Conservation (phyloP, 768 basidiomycete genomes). For the Rhizopogon roseolus region DNA sequence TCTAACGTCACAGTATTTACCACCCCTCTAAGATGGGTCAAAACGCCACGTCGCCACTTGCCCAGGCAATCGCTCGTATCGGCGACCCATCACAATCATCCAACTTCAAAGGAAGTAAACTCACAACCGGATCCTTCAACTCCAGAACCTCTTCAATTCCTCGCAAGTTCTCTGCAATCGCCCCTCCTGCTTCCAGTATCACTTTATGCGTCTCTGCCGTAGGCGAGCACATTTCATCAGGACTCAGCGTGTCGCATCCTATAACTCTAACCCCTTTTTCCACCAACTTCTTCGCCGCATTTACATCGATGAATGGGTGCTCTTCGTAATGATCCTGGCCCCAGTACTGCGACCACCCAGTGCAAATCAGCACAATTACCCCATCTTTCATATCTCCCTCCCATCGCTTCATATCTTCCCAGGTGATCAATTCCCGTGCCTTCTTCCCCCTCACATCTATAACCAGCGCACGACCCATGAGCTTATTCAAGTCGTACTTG, state of each 20-base stretch:
- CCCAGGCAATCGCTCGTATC: conserved; percentile 56
- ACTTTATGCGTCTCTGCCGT: conserved; percentile 49
- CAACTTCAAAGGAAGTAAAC: conserved; percentile 53
- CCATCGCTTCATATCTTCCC: conserved; percentile 42
- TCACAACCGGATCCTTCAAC: conserved; percentile 37
- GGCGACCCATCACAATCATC: conserved; percentile 63
- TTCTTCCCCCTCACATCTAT: conserved; percentile 45
- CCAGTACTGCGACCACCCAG: conserved; percentile 62
- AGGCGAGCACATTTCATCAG: conserved; percentile 46
- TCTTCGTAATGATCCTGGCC: conserved; percentile 41
- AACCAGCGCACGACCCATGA: conserved; percentile 49
- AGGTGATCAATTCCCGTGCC: conserved; percentile 45
- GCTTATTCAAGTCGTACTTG: conserved; percentile 44
- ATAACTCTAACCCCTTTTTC: conserved; percentile 49
- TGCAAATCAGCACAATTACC: conserved; percentile 49
- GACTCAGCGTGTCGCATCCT: conserved; percentile 59
- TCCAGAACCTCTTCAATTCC: conserved; percentile 40
- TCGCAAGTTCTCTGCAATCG: conserved; percentile 68
- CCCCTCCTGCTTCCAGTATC: conserved; percentile 53
- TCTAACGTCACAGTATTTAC: background rate
- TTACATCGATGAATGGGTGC: conserved; percentile 55
- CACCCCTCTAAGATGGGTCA: background rate
- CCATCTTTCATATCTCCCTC: conserved; percentile 34
- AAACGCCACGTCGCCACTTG: background rate
- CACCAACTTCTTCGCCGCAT: conserved; percentile 46